Evolutionary conservation across 495 filamentous ascomycete genomes (phyloP), one percentile per base, ranked within the genome.

Genomic region (Collariella sp.): DNA sequence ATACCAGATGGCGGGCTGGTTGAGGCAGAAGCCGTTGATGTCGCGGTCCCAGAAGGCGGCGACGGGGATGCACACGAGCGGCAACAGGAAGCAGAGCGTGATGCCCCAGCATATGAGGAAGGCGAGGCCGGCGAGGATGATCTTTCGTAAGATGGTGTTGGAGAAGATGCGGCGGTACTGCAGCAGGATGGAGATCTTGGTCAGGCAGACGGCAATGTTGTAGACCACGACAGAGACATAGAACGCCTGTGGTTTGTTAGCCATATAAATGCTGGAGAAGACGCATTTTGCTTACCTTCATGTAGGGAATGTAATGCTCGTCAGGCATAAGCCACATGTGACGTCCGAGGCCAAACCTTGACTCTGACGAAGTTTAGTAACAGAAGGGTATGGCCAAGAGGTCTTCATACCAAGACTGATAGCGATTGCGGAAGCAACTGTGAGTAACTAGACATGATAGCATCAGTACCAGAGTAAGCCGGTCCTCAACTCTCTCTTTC

Each of bases 161-260:
- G 53, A 43, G 38, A 73, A 71, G 38, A 73, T 59, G 39, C 69
- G 70, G 24, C 59, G 56, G 60, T 71, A 73, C 51, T 69, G 67
- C 16, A 68, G 48, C 11, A 73, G 56, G 40, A 71, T 64, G 15
- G 66, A 66, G 2, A 67, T 50, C 48, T 73, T 71, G 35, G 64
- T 64, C 9, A 63, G 18, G 46, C 59, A 59, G 10, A 62, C 49
- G 12, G 60, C 59, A 3, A 69, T 54, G 39, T 66, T 65, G 59
- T 73, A 73, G 10, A 73, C 58, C 31, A 67, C 47, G 45, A 66
- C 62, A 38, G 58, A 65, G 15, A n/a, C 20, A 44, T 61, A 63
- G 18, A 66, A 63, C 23, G 63, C 49, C 47, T 54, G 57, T 80
- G 79, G 13, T 7, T 6, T 22, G 44, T 39, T 22, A 33, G 22